Conservation (phyloP, 306 rosid species). For the Delonix regia region DNA sequence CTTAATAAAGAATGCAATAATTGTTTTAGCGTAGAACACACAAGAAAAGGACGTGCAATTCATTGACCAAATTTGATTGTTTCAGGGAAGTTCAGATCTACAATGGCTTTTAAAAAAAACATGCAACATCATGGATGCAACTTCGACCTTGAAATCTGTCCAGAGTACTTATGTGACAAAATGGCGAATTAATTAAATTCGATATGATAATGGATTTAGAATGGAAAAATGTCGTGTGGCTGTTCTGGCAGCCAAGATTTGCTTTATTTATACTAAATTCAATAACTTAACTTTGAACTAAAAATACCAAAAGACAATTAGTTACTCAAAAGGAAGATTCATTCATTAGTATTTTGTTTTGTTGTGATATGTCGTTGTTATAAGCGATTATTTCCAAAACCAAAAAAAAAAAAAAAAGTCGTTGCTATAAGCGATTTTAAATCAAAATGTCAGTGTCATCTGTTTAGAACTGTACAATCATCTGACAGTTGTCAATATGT, state of each 20-base stretch:
- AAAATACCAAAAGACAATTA: too few relatives aligned
- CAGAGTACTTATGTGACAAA: neutral
- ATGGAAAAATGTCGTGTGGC: neutral
- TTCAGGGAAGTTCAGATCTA: neutral
- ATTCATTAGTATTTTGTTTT: too few relatives aligned
- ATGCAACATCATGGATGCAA: conserved; percentile 8
- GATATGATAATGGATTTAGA: too few relatives aligned
- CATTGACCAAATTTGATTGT: neutral
- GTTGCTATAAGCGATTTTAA: too few relatives aligned
- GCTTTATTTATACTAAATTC: too few relatives aligned
- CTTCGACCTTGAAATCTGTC: neutral
- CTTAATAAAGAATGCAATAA: conserved; percentile 22
- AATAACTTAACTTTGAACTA: too few relatives aligned
- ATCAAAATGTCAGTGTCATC: too few relatives aligned
- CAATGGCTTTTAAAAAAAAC: too few relatives aligned
- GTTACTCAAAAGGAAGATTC: too few relatives aligned
- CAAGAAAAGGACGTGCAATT: neutral
- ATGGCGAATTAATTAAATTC: neutral
- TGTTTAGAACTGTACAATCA: neutral
- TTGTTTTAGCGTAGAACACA: conserved; percentile 9
- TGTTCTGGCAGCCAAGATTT: too few relatives aligned
- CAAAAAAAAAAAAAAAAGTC: neutral
- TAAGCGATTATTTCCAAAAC: too few relatives aligned
- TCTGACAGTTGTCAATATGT: neutral
- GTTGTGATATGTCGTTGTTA: too few relatives aligned